Evolutionary conservation across 1,284 basidiomycete species (phyloP).

Genomic region (Irpex sp.): DNA sequence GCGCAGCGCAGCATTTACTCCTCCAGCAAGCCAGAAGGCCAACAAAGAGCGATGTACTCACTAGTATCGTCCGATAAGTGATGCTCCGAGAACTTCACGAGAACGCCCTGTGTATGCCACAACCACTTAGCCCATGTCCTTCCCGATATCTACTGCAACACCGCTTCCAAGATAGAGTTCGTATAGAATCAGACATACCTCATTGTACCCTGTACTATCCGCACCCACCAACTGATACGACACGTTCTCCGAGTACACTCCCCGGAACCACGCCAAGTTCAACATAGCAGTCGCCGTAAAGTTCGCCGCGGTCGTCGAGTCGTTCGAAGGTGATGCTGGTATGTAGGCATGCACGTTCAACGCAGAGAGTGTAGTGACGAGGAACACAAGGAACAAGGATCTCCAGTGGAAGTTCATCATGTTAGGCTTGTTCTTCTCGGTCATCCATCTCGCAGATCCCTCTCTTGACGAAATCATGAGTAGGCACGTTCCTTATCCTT

Average conservation of each 20-base stretch:
- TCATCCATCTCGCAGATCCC: neutral
- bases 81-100: constrained; percentile 77
- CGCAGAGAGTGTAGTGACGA: neutral
- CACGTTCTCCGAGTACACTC: constrained; percentile 50
- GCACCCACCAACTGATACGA: constrained; percentile 56
- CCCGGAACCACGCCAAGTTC: constrained; percentile 58
- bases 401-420: neutral
- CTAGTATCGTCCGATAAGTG: constrained; percentile 24
- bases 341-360: constrained; percentile 41
- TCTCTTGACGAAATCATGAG: neutral
- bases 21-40: neutral
- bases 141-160: neutral
- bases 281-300: constrained; percentile 55
- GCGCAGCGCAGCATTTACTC: neutral
- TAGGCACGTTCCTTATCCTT: neutral
- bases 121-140: neutral
- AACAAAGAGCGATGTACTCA: constrained; percentile 24
- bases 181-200: constrained; percentile 34
- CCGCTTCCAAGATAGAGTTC: neutral
- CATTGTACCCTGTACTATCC: constrained; percentile 44
- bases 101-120: constrained; percentile 50
- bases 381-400: neutral
- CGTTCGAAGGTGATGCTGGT: constrained; percentile 70
- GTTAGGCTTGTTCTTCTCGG: neutral
- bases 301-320: constrained; percentile 50